These are phyloP conservation scores for Pilasporangium apinafurcum DNA, from an alignment of 352 stramenopile species.

Conservation along the genomic window DNA sequence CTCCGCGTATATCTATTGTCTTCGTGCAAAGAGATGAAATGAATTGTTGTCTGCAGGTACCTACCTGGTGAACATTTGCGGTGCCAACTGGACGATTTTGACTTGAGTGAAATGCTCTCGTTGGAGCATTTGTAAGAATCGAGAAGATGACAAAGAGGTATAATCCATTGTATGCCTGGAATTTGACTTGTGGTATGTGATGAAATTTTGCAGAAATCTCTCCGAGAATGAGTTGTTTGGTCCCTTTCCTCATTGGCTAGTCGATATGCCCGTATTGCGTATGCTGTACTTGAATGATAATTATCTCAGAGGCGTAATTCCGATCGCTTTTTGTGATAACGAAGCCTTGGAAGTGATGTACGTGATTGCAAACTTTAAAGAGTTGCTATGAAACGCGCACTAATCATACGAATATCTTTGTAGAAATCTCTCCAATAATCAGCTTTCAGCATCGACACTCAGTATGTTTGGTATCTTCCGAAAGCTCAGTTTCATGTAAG, in stretches of 20 bases:
- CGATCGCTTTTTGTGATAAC: conserved; percentile 44
- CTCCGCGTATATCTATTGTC: neutral
- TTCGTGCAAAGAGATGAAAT: neutral
- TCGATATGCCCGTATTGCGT: conserved; percentile 53
- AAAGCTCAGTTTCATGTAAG: conserved; percentile 29
- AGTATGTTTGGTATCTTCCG: conserved; percentile 28
- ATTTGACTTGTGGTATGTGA: neutral
- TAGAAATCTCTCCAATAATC: conserved; percentile 36
- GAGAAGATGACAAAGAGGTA: too few species aligned
- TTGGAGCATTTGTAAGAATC: conserved; percentile 58
- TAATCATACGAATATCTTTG: neutral
- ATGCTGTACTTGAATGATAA: conserved; percentile 54
- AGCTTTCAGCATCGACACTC: conserved; percentile 17
- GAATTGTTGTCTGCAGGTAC: conserved; percentile 22
- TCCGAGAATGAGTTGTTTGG: conserved; percentile 45
- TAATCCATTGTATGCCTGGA: neutral
- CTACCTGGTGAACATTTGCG: conserved; percentile 35
- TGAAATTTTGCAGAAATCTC: conserved; percentile 59
- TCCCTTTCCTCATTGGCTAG: conserved; percentile 50
- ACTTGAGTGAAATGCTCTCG: conserved; percentile 64
- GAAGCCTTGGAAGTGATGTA: conserved; percentile 61
- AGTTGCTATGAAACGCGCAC: neutral
- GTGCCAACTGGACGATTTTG: conserved; percentile 40
- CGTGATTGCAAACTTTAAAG: neutral
- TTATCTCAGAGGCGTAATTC: conserved; percentile 30